Evolutionary conservation across 768 basidiomycete genomes (phyloP).

Genomic region (Suillus fuscotomentosus): DNA sequence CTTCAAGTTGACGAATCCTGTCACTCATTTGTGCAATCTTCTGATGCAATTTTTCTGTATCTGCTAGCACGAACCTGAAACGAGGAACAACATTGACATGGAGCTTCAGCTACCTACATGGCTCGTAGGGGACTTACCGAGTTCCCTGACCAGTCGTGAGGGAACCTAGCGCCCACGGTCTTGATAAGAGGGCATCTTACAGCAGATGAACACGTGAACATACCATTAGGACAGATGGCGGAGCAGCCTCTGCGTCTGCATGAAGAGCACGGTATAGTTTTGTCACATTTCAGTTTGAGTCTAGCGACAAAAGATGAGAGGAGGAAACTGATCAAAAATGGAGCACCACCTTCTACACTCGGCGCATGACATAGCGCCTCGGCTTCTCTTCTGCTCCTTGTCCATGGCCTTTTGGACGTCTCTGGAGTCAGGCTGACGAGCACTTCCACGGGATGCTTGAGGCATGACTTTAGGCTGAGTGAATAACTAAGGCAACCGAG

Average conservation of each 20-base stretch:
- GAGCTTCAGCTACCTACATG: not conserved
- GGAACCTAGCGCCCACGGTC: conserved; percentile 37
- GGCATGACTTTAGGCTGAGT: conserved; percentile 36
- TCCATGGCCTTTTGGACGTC: conserved; percentile 52
- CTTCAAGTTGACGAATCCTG: conserved; percentile 70
- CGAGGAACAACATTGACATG: not conserved
- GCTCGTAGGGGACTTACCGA: conserved; percentile 40
- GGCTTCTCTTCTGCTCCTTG: conserved; percentile 64
- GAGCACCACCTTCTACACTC: conserved; percentile 57
- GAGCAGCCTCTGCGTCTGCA: conserved; percentile 76
- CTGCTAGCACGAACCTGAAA: conserved; percentile 65
- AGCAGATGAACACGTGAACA: not conserved
- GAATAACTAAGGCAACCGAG: no score
- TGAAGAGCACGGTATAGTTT: conserved; percentile 54
- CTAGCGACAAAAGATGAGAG: conserved; percentile 28
- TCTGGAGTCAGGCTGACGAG: conserved; percentile 26
- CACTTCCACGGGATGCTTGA: conserved; percentile 47
- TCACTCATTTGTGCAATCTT: conserved; percentile 70
- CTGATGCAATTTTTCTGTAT: conserved; percentile 66
- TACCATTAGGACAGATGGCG: conserved; percentile 73
- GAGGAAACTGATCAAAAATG: not conserved
- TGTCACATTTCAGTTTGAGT: conserved; percentile 74
- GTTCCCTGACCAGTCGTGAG: conserved; percentile 78
- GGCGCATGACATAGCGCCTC: conserved; percentile 54
- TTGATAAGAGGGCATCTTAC: not conserved